phyloP scores from a whole-genome alignment of 2,329 filamentous ascomycete genomes.

The Colletotrichum godetiae region DNA sequence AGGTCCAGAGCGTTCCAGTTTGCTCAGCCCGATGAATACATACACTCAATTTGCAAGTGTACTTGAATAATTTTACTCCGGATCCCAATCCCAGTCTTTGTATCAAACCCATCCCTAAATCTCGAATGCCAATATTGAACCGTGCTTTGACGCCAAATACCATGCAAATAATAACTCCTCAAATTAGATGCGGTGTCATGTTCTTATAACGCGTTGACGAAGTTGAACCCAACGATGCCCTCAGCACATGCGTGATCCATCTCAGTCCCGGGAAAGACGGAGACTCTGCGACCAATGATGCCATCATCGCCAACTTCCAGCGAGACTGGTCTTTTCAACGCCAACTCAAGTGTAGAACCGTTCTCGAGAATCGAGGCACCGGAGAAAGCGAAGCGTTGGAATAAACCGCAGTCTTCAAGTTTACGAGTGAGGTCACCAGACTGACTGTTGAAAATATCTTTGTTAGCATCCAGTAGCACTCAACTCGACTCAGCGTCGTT shows the following conservation, averaged over 20 bases:
- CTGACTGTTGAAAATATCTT: slow-evolving; percentile 40
- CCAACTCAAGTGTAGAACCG: slow-evolving; percentile 44
- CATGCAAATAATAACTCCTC: background rate
- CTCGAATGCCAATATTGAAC: background rate
- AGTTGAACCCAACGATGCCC: slow-evolving; percentile 63
- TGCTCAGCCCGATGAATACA: no score
- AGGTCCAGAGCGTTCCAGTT: no score
- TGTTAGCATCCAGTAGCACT: no score
- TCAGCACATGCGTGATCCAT: slow-evolving; percentile 53
- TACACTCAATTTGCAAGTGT: no score
- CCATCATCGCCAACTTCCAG: slow-evolving; percentile 57
- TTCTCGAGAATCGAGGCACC: slow-evolving; percentile 21
- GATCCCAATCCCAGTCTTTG: background rate
- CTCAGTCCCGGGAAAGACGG: slow-evolving; percentile 45
- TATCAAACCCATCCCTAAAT: background rate
- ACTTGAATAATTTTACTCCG: no score
- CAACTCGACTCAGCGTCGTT: no score
- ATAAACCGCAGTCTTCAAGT: slow-evolving; percentile 54
- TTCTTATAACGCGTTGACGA: slow-evolving; percentile 2
- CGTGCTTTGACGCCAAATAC: background rate
- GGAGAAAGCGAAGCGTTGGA: slow-evolving; percentile 50
- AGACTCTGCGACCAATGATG: slow-evolving; percentile 61
- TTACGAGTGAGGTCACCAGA: slow-evolving; percentile 56
- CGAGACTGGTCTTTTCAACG: slow-evolving; percentile 52
- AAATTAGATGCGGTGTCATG: background rate